Evolutionary conservation across 2,329 filamentous ascomycete species (phyloP).

Genomic region (Shiraia bambusicola): DNA sequence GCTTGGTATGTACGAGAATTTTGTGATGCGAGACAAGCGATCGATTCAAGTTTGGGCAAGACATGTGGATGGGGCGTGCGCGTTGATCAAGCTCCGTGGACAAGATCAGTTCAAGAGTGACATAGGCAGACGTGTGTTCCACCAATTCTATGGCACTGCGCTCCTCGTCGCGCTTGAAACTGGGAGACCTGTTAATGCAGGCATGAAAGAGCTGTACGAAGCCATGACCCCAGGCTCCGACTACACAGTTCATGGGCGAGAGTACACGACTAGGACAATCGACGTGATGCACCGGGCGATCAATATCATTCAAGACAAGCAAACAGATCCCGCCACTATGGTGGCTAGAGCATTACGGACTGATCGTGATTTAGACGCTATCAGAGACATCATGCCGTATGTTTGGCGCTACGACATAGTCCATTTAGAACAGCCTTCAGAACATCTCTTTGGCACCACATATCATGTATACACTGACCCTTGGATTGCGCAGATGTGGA

Average conservation of each 20-base stretch:
- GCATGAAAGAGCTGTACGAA: constrained; percentile 26
- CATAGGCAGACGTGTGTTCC: constrained; percentile 28
- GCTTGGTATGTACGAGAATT: constrained; percentile 39
- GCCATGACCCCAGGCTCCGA: constrained; percentile 11
- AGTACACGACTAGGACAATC: constrained; percentile 23
- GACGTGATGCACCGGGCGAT: constrained; percentile 25
- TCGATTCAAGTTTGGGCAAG: constrained; percentile 36
- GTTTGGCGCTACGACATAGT: constrained; percentile 29
- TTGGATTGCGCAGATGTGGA: constrained; percentile 37
- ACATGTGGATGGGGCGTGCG: constrained; percentile 38
- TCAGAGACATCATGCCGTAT: constrained; percentile 23
- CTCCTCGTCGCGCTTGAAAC: constrained; percentile 26
- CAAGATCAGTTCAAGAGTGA: constrained; percentile 22
- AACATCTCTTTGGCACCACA: constrained; percentile 19
- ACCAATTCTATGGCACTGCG: constrained; percentile 32
- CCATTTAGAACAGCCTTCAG: constrained; percentile 11
- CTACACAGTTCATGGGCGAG: constrained; percentile 24
- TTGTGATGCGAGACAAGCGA: constrained; percentile 26
- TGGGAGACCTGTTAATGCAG: constrained; percentile 16
- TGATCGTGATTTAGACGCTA: constrained; percentile 23
- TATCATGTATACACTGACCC: constrained; percentile 36
- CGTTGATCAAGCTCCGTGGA: constrained; percentile 36
- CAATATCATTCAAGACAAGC: constrained; percentile 20
- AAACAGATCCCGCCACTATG: constrained; percentile 15
- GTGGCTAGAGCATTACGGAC: constrained; percentile 17